These are phyloP conservation scores for Chalciporus pseudorubinellus DNA, from an alignment of 768 basidiomycete species.

Conservation along the genomic window DNA sequence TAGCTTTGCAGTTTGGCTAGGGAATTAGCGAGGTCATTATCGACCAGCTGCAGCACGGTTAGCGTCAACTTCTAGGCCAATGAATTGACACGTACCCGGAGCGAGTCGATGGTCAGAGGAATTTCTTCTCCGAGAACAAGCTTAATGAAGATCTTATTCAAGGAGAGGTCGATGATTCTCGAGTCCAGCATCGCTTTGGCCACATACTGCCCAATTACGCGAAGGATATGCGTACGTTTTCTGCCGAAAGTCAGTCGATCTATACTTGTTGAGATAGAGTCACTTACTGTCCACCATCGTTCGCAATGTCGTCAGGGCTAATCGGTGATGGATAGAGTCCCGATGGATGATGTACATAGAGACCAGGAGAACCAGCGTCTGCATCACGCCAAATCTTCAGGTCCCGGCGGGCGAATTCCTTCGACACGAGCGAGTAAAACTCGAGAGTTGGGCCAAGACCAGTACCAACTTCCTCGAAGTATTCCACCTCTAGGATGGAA, in stretches of 20 bases:
- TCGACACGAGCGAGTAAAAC: slow-evolving; percentile 96
- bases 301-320: slow-evolving; percentile 61
- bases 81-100: slow-evolving; percentile 57
- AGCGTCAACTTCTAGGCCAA: background rate
- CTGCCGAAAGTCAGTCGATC: slow-evolving; percentile 36
- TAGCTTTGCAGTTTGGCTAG: slow-evolving; percentile 76
- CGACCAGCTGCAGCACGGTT: slow-evolving; percentile 60
- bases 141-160: slow-evolving; percentile 95
- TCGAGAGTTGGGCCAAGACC: slow-evolving; percentile 96
- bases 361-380: slow-evolving; percentile 56
- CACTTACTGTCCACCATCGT: slow-evolving; percentile 73
- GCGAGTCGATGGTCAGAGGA: slow-evolving; percentile 75
- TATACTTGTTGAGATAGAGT: background rate
- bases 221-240: slow-evolving; percentile 82
- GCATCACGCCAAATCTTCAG: slow-evolving; percentile 91
- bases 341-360: slow-evolving; percentile 78
- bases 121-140: slow-evolving; percentile 85
- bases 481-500: slow-evolving; percentile 94
- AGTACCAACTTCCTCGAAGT: slow-evolving; percentile 98
- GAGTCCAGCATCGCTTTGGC: slow-evolving; percentile 97
- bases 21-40: slow-evolving; percentile 81
- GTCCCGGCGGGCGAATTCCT: slow-evolving; percentile 87
- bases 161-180: slow-evolving; percentile 91
- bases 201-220: slow-evolving; percentile 92
- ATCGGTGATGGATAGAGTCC: slow-evolving; percentile 91